These are phyloP conservation scores for Crithidia sp. DNA, from an alignment of 208 protist species.

Conservation along the genomic window DNA sequence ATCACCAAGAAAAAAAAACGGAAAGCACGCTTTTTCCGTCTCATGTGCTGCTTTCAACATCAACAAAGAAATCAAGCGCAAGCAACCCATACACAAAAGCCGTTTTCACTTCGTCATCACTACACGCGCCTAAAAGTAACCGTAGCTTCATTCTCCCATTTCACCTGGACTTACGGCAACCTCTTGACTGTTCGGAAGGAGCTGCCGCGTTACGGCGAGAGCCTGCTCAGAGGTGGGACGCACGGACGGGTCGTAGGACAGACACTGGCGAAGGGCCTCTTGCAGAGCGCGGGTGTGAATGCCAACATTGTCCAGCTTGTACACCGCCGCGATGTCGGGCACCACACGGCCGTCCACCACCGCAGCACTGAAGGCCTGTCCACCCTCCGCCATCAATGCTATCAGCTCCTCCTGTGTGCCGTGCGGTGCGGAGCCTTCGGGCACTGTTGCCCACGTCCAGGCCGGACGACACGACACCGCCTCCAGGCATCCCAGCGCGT, in stretches of 20 bases:
- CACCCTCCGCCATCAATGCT: neutral
- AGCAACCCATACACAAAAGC: too few relatives aligned
- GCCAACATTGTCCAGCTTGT: neutral
- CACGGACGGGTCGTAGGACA: neutral
- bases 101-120: too few relatives aligned
- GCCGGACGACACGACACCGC: conserved; percentile 24
- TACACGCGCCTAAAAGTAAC: too few relatives aligned
- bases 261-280: neutral
- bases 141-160: too few relatives aligned
- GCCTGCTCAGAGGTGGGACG: neutral
- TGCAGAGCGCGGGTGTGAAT: neutral
- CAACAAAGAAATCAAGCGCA: too few relatives aligned
- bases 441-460: conserved; percentile 16
- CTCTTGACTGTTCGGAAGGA: neutral
- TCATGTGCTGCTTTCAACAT: too few relatives aligned
- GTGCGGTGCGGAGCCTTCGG: neutral
- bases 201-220: neutral
- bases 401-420: neutral
- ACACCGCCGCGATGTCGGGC: neutral
- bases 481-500: conserved; percentile 60
- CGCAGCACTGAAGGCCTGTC: neutral
- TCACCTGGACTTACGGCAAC: too few relatives aligned
- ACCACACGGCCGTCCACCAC: neutral
- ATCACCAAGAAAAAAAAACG: too few relatives aligned
- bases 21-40: too few relatives aligned